Base-by-base conservation (phyloP, 768 basidiomycete species). In the Pulveroboletus sp. region DNA sequence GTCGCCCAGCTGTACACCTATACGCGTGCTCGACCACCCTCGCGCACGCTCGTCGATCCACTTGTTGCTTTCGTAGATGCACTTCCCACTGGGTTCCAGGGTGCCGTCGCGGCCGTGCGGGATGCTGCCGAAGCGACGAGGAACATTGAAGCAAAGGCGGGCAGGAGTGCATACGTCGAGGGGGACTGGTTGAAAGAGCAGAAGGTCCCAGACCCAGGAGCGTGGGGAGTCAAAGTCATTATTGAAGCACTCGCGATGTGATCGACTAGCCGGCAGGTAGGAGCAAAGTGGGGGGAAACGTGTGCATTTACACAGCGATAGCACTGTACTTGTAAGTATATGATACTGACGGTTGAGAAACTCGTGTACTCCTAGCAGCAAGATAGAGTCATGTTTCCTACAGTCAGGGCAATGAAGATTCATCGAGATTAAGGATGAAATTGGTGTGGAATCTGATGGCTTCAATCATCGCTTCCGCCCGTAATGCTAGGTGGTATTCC, bases 31-130 rank as follows among this genome's bases (percentile, higher is more conserved):
- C 83, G 93, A 26, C 85, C 86, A 3, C 93, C 93, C 4, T 91
- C 89, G 2, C 83, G 93, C 59, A 96, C 93, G 8, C 82, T 97
- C 32, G 78, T 97, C n/a, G 93, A 97, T 69, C 92, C 93, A 8
- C 77, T 97, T 18, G 76, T 80, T 35, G 86, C 89, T 2, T 94
- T 95, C 66, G 74, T 87, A 38, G 64, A 68, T 35, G 58, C 55
- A 10, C 50, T 61, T 39, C 58, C 66, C 18, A 48, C 48, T 26
- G 75, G 76, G 49, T 69, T 83, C 21, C 66, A 62, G 0, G 66
- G 62, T 3, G 86, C 91, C 0, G 82, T 86, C 36, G 68, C 69
- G 45, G 81, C 79, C 0, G 89, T 83, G 1, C 70, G 68, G 13
- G 68, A 74, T 6, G 91, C 88, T 2, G 86, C 92, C 7, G 85